phyloP scores from a whole-genome alignment of 345 rosid genomes.

The Murraya paniculata region DNA sequence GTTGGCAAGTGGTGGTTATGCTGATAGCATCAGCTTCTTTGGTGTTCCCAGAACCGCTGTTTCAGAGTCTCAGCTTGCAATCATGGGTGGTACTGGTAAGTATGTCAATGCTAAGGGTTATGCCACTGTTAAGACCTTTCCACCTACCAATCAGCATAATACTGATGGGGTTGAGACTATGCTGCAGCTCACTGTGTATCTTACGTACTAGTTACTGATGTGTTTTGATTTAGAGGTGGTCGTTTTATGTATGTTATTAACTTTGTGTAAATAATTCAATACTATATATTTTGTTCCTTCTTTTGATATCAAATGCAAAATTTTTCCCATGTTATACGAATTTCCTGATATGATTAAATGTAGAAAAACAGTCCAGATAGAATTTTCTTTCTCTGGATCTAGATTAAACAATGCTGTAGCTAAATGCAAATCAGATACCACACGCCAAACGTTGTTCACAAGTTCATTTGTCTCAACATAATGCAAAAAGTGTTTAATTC shows the following conservation, averaged over 20 bases:
- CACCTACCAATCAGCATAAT: constrained; percentile 46
- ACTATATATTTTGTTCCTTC: neutral
- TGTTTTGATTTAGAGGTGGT: neutral
- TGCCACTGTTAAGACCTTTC: constrained; percentile 65
- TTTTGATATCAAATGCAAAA: neutral
- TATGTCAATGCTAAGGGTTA: constrained; percentile 71
- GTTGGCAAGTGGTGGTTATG: constrained; percentile 70
- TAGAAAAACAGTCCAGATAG: neutral
- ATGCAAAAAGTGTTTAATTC: neutral
- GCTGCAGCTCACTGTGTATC: constrained; percentile 53
- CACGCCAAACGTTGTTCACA: neutral
- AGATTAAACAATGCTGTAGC: neutral
- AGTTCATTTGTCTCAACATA: neutral
- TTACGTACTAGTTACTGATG: constrained; percentile 45
- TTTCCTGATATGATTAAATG: neutral
- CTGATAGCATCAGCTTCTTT: constrained; percentile 70
- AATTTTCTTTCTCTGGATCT: neutral
- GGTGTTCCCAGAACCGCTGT: constrained; percentile 70
- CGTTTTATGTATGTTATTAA: neutral
- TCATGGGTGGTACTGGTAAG: constrained; percentile 93
- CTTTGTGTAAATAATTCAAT: constrained; percentile 5
- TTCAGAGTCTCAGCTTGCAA: constrained; percentile 73
- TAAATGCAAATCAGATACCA: neutral
- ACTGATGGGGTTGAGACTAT: constrained; percentile 74
- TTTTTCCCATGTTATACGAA: neutral